Evolutionary conservation across 768 basidiomycete species (phyloP).

Genomic region (Serendipita sp.): DNA sequence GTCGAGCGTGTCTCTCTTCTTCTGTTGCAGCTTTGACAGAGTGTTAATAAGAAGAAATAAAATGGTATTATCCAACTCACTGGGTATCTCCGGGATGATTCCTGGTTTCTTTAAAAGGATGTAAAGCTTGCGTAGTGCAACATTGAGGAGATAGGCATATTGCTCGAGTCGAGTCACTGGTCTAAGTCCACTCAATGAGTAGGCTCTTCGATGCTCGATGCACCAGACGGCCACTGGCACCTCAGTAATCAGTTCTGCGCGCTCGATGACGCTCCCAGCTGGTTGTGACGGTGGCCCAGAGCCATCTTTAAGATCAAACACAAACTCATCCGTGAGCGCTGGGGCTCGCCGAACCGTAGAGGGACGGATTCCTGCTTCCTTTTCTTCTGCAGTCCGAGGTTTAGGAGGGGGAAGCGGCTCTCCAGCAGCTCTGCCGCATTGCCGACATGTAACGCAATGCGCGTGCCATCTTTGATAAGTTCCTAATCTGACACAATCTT

Average conservation of each 20-base stretch:
- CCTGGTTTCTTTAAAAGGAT: constrained; percentile 75
- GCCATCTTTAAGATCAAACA: constrained; percentile 55
- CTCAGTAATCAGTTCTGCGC: constrained; percentile 41
- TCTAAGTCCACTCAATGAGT: constrained; percentile 65
- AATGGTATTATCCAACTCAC: constrained; percentile 27
- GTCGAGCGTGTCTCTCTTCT: constrained; percentile 55
- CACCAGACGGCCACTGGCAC: constrained; percentile 42
- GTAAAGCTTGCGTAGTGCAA: constrained; percentile 82
- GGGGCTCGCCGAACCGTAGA: constrained; percentile 56
- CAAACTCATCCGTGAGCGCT: constrained; percentile 64
- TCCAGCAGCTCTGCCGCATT: constrained; percentile 60
- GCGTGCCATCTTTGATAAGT: constrained; percentile 98
- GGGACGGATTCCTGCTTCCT: constrained; percentile 23
- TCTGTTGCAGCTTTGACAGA: constrained; percentile 14
- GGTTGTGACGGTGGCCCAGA: constrained; percentile 11
- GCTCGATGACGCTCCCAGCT: constrained; percentile 25
- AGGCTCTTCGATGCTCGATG: constrained; percentile 51
- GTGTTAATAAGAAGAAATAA: not conserved
- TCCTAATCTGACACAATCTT: constrained; percentile 87
- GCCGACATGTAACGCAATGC: constrained; percentile 70
- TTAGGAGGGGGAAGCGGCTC: constrained; percentile 36
- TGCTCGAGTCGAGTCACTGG: constrained; percentile 90
- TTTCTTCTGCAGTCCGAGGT: constrained; percentile 32
- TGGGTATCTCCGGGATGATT: constrained; percentile 67
- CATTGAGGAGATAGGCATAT: constrained; percentile 92